Evolutionary conservation across 805 yeast species (phyloP).

Genomic region (Yamadazyma insecticola): DNA sequence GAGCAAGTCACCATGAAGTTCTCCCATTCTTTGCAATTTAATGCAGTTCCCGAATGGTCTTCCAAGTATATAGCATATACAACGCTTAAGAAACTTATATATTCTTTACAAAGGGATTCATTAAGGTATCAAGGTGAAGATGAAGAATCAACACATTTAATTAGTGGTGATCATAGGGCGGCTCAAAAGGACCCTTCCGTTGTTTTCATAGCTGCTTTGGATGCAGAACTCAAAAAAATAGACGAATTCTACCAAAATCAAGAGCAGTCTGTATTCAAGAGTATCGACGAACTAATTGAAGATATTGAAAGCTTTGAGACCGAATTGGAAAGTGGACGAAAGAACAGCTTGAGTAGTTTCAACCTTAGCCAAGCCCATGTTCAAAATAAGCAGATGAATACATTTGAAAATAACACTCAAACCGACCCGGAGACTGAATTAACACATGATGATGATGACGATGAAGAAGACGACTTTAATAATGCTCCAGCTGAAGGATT

Average conservation of each 20-base stretch:
- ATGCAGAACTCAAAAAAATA: slow-evolving; percentile 71
- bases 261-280: slow-evolving; percentile 52
- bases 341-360: slow-evolving; percentile 1
- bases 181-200: slow-evolving; percentile 42
- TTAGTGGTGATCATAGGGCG: slow-evolving; percentile 25
- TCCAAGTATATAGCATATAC: slow-evolving; percentile 88
- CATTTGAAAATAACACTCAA: not conserved
- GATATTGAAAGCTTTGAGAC: slow-evolving; percentile 63
- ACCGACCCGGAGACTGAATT: slow-evolving; percentile 35
- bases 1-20: slow-evolving; percentile 65
- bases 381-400: slow-evolving; percentile 1
- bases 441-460: slow-evolving; percentile 28
- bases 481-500: too few relatives aligned
- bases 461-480: too few relatives aligned
- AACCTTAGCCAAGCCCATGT: not conserved
- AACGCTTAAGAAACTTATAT: slow-evolving; percentile 77
- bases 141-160: slow-evolving; percentile 25
- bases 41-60: slow-evolving; percentile 98
- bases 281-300: slow-evolving; percentile 50
- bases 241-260: slow-evolving; percentile 69
- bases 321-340: slow-evolving; percentile 14
- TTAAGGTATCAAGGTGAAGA: slow-evolving; percentile 21
- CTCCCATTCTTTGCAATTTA: slow-evolving; percentile 90
- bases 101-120: slow-evolving; percentile 69
- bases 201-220: slow-evolving; percentile 68